Percentiles rank a stretch among this genome's conserved stretches.
phyloP scores from a whole-genome alignment of 495 filamentous ascomycete species.

The Parachaetomium inaequale region DNA sequence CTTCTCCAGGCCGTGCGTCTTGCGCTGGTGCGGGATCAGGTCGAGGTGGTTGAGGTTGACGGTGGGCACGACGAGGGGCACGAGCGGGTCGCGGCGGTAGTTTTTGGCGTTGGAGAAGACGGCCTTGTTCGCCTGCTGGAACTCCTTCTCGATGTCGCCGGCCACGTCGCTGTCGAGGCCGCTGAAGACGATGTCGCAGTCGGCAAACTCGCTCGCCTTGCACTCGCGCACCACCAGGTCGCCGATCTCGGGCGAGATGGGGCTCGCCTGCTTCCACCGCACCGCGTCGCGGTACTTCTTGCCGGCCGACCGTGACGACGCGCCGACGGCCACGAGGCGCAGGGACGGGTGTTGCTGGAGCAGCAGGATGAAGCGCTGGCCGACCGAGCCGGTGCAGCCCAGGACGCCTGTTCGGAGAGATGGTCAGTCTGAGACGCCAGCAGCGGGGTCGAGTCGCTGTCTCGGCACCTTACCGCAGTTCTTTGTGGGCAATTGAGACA shows the following conservation, averaged over 20 bases:
- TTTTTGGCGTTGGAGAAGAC: constrained; percentile 92
- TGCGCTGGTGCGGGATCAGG: constrained; percentile 72
- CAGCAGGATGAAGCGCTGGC: constrained; percentile 80
- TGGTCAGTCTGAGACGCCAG: not conserved
- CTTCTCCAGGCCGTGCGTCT: constrained; percentile 61
- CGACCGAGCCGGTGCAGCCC: constrained; percentile 76
- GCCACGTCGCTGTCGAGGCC: constrained; percentile 83
- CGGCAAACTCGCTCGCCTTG: constrained; percentile 66
- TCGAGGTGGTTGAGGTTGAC: constrained; percentile 77
- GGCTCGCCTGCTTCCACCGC: constrained; percentile 74
- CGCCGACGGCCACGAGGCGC: constrained; percentile 71
- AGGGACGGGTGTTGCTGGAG: constrained; percentile 76
- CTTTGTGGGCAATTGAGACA: constrained; percentile 49
- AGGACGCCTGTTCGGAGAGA: constrained; percentile 52
- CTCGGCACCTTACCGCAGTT: constrained; percentile 45
- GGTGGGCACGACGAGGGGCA: constrained; percentile 82
- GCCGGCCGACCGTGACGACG: constrained; percentile 71
- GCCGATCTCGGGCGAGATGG: constrained; percentile 63
- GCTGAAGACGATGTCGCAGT: constrained; percentile 86
- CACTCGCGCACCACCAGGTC: constrained; percentile 72
- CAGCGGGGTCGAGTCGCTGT: not conserved
- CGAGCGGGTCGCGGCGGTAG: constrained; percentile 74
- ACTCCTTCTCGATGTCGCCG: constrained; percentile 76
- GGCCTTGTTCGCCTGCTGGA: constrained; percentile 70
- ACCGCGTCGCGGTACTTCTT: constrained; percentile 83